Evolutionary conservation across 768 basidiomycete species (phyloP).

Genomic region (Sporobolomyces pararoseus): DNA sequence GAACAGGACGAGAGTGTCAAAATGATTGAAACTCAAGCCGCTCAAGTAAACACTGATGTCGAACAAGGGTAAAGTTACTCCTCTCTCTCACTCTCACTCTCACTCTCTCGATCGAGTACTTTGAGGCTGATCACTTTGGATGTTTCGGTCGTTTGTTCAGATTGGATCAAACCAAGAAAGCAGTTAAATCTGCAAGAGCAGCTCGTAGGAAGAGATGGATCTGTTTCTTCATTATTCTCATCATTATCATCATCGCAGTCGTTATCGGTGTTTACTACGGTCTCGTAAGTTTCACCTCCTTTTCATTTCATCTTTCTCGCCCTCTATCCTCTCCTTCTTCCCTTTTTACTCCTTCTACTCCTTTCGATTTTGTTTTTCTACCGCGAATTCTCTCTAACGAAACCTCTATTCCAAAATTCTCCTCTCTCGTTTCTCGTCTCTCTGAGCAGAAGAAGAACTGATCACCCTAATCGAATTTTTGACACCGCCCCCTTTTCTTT

Average conservation of each 20-base stretch:
- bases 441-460: slow-evolving; percentile 12
- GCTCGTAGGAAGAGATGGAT: slow-evolving; percentile 86
- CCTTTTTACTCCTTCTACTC: too few species aligned
- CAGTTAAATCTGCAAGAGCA: slow-evolving; percentile 75
- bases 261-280: slow-evolving; percentile 12
- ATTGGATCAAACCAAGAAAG: slow-evolving; percentile 75
- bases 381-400: not conserved
- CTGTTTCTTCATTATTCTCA: slow-evolving; percentile 61
- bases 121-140: too few species aligned
- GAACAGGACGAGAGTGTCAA: slow-evolving; percentile 66
- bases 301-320: slow-evolving; percentile 15
- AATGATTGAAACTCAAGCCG: slow-evolving; percentile 62
- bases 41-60: slow-evolving; percentile 64
- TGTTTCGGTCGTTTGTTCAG: not conserved
- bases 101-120: too few species aligned
- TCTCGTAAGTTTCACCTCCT: slow-evolving; percentile 47
- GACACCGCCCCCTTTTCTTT: not conserved
- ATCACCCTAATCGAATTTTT: not conserved
- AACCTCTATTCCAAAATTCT: not conserved
- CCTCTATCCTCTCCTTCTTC: not conserved
- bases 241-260: slow-evolving; percentile 50
- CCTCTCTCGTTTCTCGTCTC: not conserved
- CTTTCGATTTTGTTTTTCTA: too few species aligned
- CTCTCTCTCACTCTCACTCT: too few species aligned
- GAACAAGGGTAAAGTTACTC: slow-evolving; percentile 51